Conservation (phyloP, 2,329 filamentous ascomycete species). For the Fusarium armeniacum region DNA sequence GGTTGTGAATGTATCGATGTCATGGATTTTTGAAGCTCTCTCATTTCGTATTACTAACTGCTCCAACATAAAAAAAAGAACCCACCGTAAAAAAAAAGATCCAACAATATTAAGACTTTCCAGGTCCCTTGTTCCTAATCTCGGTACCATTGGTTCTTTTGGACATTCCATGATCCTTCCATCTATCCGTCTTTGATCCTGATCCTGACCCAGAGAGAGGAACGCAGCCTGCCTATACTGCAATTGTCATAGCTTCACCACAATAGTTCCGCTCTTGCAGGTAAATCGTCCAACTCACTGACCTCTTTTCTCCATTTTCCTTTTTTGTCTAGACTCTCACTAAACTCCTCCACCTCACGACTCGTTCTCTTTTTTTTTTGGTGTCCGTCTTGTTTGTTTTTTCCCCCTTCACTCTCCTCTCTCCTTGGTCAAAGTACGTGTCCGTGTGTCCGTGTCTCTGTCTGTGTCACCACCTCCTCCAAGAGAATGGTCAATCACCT, state of each 20-base stretch:
- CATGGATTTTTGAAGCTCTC: constrained; percentile 10
- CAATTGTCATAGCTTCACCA: constrained; percentile 31
- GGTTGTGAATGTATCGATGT: constrained; percentile 15
- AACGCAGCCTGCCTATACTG: constrained; percentile 21
- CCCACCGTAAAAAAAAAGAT: constrained; percentile 1
- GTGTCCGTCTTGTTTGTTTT: background rate
- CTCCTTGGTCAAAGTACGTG: background rate
- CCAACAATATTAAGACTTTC: background rate
- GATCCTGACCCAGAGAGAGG: background rate
- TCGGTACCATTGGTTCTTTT: constrained; percentile 30
- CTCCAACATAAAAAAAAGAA: background rate
- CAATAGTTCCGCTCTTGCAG: constrained; percentile 8
- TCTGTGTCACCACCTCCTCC: background rate
- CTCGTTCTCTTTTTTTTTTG: constrained; percentile 3
- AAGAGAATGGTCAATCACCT: constrained; percentile 10
- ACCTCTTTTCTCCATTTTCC: constrained; percentile 20
- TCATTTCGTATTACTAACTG: background rate
- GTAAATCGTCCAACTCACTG: constrained; percentile 3
- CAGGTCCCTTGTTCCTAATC: constrained; percentile 19
- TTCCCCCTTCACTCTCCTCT: background rate
- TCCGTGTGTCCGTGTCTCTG: background rate
- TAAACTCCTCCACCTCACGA: constrained; percentile 15
- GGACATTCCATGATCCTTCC: constrained; percentile 31
- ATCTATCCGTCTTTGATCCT: constrained; percentile 33
- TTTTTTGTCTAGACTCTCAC: constrained; percentile 1